Percentiles rank a stretch among this genome's conserved stretches.
Conservation (phyloP, 78 protist species). For the Diacronema lutheri region DNA sequence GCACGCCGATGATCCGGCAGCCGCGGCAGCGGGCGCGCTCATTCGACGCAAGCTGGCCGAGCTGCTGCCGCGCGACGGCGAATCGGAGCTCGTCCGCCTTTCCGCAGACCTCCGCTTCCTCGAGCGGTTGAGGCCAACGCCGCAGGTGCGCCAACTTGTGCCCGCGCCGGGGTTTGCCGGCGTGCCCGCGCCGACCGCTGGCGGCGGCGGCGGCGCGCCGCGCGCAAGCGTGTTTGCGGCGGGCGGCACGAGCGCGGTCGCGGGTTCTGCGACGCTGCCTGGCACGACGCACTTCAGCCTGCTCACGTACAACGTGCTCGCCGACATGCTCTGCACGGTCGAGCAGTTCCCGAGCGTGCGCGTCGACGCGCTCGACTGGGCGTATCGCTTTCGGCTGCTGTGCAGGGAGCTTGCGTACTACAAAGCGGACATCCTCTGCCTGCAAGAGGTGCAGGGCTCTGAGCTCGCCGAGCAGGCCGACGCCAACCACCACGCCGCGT, state of each 20-base stretch:
- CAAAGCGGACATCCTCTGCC: neutral
- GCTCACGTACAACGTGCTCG: neutral
- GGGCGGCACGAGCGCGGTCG: too few relatives aligned
- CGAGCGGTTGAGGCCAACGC: neutral
- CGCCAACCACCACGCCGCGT: neutral
- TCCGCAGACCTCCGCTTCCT: neutral
- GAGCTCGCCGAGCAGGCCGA: neutral
- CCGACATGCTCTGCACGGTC: neutral
- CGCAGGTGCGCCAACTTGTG: neutral
- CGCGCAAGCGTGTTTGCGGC: too few relatives aligned
- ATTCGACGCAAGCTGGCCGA: neutral
- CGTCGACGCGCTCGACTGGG: neutral
- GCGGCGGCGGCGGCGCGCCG: neutral
- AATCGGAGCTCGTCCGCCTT: neutral
- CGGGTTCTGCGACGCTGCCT: too few relatives aligned
- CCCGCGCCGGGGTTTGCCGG: neutral
- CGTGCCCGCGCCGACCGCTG: neutral
- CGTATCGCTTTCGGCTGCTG: neutral
- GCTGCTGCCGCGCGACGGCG: neutral
- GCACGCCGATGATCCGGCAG: too few relatives aligned
- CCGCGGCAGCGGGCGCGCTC: too few relatives aligned
- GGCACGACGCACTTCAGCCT: neutral
- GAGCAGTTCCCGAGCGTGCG: neutral
- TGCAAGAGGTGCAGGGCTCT: constrained; percentile 16
- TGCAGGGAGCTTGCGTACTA: neutral